Conservation (phyloP, 2,329 filamentous ascomycete genomes). For the Pseudocercospora fuligena region DNA sequence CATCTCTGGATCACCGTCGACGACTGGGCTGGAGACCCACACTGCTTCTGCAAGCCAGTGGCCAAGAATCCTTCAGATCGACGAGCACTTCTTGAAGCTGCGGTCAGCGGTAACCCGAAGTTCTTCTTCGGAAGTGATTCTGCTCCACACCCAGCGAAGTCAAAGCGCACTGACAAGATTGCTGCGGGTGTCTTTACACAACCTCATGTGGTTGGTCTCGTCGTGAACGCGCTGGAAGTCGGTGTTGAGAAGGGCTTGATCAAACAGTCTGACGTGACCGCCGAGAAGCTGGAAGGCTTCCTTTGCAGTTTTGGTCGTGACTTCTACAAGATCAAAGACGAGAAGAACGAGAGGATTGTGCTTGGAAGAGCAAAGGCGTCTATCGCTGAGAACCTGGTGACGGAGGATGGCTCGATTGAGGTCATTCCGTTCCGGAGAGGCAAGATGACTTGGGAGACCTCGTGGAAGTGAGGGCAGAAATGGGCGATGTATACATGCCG, state of each 20-base stretch:
- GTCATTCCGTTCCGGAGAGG: constrained; percentile 70
- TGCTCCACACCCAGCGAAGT: constrained; percentile 68
- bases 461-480: constrained; percentile 45
- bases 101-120: constrained; percentile 63
- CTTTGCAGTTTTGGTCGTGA: constrained; percentile 60
- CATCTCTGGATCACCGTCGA: constrained; percentile 82
- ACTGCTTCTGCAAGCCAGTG: constrained; percentile 79
- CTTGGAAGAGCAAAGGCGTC: constrained; percentile 61
- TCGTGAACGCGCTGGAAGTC: constrained; percentile 68
- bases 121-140: constrained; percentile 79
- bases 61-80: constrained; percentile 70
- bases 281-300: constrained; percentile 62
- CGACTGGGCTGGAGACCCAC: constrained; percentile 70
- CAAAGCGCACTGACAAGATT: constrained; percentile 63
- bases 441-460: constrained; percentile 63
- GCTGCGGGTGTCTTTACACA: constrained; percentile 82
- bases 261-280: constrained; percentile 58
- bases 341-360: constrained; percentile 58
- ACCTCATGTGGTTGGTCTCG: constrained; percentile 68
- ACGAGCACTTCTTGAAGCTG: constrained; percentile 70
- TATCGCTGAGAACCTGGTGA: constrained; percentile 60
- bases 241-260: constrained; percentile 62
- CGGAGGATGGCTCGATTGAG: constrained; percentile 58
- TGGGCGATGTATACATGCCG: neutral
- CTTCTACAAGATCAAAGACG: constrained; percentile 61